Conservation (phyloP, 2,329 filamentous ascomycete genomes). For the Aspergillus awamori region DNA sequence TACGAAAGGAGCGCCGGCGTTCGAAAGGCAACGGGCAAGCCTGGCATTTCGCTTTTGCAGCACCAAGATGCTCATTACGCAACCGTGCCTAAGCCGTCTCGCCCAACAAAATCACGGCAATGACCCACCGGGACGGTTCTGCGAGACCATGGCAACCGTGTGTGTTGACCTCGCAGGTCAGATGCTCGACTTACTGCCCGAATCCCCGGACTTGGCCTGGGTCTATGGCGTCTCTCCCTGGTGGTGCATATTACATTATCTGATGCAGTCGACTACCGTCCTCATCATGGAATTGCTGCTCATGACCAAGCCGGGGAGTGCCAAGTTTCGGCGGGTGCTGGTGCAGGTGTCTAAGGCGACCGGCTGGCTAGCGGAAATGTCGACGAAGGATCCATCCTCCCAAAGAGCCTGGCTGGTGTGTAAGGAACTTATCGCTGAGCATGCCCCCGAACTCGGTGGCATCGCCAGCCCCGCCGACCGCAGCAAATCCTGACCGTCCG, state of each 20-base stretch:
- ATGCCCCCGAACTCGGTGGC: slow-evolving; percentile 20
- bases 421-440: slow-evolving; percentile 28
- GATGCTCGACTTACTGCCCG: slow-evolving; percentile 41
- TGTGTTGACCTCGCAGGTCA: slow-evolving; percentile 42
- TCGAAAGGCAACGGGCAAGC: slow-evolving; percentile 37
- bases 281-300: slow-evolving; percentile 42
- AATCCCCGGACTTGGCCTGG: slow-evolving; percentile 34
- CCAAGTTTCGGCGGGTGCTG: slow-evolving; percentile 31
- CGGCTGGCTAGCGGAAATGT: slow-evolving; percentile 42
- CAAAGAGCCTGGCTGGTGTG: slow-evolving; percentile 39
- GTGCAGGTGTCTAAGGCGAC: slow-evolving; percentile 37
- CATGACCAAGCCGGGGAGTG: slow-evolving; percentile 33
- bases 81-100: slow-evolving; percentile 47
- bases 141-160: slow-evolving; percentile 36
- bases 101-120: slow-evolving; percentile 33
- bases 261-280: slow-evolving; percentile 45
- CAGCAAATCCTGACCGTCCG: slow-evolving; percentile 4
- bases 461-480: neutral
- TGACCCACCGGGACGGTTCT: slow-evolving; percentile 32
- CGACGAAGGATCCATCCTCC: slow-evolving; percentile 37
- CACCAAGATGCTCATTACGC: slow-evolving; percentile 46
- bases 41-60: slow-evolving; percentile 48
- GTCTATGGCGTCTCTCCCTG: slow-evolving; percentile 40
- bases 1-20: slow-evolving; percentile 29
- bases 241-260: slow-evolving; percentile 46